Conservation (phyloP, 257 asterid species). For the Ligustrum vulgare region DNA sequence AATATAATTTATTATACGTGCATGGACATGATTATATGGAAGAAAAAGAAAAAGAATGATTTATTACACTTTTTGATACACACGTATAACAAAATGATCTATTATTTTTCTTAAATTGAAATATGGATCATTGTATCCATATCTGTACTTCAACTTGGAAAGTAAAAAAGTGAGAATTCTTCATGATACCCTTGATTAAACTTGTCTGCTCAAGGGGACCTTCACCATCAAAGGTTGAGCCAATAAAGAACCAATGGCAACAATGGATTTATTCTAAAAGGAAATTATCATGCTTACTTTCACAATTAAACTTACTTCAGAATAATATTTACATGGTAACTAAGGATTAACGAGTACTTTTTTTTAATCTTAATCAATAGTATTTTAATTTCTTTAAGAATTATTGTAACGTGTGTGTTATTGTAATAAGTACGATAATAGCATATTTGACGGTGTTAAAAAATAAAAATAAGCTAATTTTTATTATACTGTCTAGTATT, state of each 20-base stretch:
- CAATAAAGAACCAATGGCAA: not conserved
- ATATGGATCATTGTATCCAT: slow-evolving; percentile 6
- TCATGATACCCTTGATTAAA: slow-evolving; percentile 19
- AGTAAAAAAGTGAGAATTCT: slow-evolving; percentile 10
- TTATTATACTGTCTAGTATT: not conserved
- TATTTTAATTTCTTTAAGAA: too few species aligned
- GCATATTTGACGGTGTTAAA: not conserved
- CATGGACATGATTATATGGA: slow-evolving; percentile 40
- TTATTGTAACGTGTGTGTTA: not conserved
- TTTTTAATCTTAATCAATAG: too few species aligned
- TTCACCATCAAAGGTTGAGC: slow-evolving; percentile 2
- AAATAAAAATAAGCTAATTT: too few species aligned
- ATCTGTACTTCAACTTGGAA: slow-evolving; percentile 23
- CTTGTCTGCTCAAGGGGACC: slow-evolving; percentile 19
- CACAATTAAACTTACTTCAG: not conserved
- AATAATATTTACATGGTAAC: too few species aligned
- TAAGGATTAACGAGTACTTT: too few species aligned
- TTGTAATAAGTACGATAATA: not conserved
- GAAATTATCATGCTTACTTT: not conserved
- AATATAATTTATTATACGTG: slow-evolving; percentile 15
- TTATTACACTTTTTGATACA: slow-evolving; percentile 17
- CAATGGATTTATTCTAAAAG: not conserved
- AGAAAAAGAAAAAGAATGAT: slow-evolving; percentile 7
- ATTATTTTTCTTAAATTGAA: slow-evolving; percentile 14
- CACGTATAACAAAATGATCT: slow-evolving; percentile 15